Percentiles rank a stretch among this genome's conserved stretches.
phyloP scores from a whole-genome alignment of 768 basidiomycete species.

The Phaeolepiota aurea region DNA sequence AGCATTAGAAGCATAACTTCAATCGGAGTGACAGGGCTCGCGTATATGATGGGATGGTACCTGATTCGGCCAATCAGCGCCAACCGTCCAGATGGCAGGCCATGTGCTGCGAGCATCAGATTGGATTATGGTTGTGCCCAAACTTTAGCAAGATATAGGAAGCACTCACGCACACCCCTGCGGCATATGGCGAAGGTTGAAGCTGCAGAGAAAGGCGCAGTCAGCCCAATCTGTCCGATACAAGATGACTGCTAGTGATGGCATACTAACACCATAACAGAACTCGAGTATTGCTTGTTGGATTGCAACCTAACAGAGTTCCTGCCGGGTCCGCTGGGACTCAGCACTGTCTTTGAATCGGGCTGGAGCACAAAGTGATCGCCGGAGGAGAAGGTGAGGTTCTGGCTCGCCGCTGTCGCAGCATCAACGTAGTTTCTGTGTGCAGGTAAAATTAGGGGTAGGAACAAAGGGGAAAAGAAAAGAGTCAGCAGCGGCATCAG shows the following conservation, averaged over 20 bases:
- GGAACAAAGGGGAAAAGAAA: not conserved
- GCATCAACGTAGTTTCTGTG: slow-evolving; percentile 36
- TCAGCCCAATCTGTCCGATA: not conserved
- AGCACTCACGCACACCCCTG: slow-evolving; percentile 43
- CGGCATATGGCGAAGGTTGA: slow-evolving; percentile 53
- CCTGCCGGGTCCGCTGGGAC: slow-evolving; percentile 41
- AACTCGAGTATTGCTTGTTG: slow-evolving; percentile 42
- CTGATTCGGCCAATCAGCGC: slow-evolving; percentile 35
- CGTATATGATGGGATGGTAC: slow-evolving; percentile 13
- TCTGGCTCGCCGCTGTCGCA: slow-evolving; percentile 39
- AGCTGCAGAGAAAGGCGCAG: slow-evolving; percentile 14
- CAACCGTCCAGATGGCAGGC: slow-evolving; percentile 52
- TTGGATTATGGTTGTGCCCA: not conserved
- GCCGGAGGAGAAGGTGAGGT: slow-evolving; percentile 48
- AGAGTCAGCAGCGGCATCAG: no score
- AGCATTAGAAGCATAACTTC: not conserved
- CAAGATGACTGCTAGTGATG: not conserved
- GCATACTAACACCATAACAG: slow-evolving; percentile 41
- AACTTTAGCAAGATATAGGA: not conserved
- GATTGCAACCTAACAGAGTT: slow-evolving; percentile 50
- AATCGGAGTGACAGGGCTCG: not conserved
- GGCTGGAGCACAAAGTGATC: slow-evolving; percentile 48
- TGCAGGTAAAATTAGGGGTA: not conserved
- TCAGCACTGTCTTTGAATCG: slow-evolving; percentile 40
- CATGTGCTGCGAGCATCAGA: slow-evolving; percentile 21